Evolutionary conservation across 768 basidiomycete genomes (phyloP).

Genomic region (Megacollybia marginata): DNA sequence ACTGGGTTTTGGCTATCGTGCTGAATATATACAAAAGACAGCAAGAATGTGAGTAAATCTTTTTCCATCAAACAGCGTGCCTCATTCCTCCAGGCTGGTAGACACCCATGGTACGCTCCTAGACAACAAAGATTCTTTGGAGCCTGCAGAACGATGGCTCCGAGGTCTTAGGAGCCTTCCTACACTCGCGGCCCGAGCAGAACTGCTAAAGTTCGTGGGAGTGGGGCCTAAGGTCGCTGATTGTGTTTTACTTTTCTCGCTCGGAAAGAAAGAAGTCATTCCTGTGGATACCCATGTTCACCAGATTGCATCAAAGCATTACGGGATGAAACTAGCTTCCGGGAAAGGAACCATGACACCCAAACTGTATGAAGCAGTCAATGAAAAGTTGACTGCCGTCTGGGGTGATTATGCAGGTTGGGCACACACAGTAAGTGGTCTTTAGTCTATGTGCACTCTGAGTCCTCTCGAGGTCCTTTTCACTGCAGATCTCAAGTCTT

Average conservation of each 20-base stretch:
- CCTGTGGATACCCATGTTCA: constrained; percentile 96
- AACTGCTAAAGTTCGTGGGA: constrained; percentile 77
- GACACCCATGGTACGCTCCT: constrained; percentile 35
- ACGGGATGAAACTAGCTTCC: constrained; percentile 48
- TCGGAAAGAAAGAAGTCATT: constrained; percentile 82
- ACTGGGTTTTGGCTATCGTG: constrained; percentile 94
- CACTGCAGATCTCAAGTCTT: constrained; percentile 66
- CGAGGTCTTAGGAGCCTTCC: constrained; percentile 36
- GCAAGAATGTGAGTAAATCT: constrained; percentile 47
- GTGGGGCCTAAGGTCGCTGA: constrained; percentile 98
- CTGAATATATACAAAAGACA: constrained; percentile 80
- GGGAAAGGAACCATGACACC: constrained; percentile 63
- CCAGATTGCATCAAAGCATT: constrained; percentile 79
- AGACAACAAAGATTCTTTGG: constrained; percentile 17
- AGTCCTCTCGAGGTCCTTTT: constrained; percentile 54
- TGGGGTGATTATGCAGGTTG: constrained; percentile 91
- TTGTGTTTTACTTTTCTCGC: constrained; percentile 86
- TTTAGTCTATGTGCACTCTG: neutral
- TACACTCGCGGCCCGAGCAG: constrained; percentile 59
- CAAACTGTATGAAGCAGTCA: constrained; percentile 69
- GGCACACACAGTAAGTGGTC: constrained; percentile 68
- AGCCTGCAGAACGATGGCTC: constrained; percentile 59
- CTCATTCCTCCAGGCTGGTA: constrained; percentile 29
- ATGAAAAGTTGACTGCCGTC: constrained; percentile 43
- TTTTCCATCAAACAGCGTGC: no score